Percentiles rank a stretch among this genome's conserved stretches.
Conservation (phyloP, 1,284 basidiomycete species). For the Ceratobasidium theobromae region DNA sequence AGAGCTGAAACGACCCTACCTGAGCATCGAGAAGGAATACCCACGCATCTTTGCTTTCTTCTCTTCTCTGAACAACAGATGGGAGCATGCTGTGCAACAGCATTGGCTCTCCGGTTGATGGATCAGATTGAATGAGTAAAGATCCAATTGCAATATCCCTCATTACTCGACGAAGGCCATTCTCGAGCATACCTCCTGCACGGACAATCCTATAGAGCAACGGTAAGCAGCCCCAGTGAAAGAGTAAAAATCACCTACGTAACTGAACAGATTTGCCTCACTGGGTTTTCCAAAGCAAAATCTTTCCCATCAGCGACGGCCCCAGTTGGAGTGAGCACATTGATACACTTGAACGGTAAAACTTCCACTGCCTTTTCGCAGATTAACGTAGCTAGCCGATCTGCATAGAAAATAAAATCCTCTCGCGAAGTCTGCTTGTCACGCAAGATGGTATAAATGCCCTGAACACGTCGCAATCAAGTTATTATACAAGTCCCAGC, state of each 20-base stretch:
- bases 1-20: conserved; percentile 46
- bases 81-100: conserved; percentile 84
- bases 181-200: conserved; percentile 83
- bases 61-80: conserved; percentile 61
- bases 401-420: conserved; percentile 88
- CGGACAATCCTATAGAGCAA: conserved; percentile 5
- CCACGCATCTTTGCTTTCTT: conserved; percentile 67
- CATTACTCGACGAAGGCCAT: conserved; percentile 86
- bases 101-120: conserved; percentile 82
- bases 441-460: conserved; percentile 84
- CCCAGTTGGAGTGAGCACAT: conserved; percentile 69
- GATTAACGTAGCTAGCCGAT: conserved; percentile 81
- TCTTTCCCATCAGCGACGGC: conserved; percentile 62
- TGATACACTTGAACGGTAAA: conserved; percentile 68
- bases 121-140: conserved; percentile 82
- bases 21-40: conserved; percentile 94
- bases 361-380: conserved; percentile 83
- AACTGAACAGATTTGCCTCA: conserved; percentile 22
- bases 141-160: conserved; percentile 87
- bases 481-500: background rate
- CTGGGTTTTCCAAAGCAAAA: conserved; percentile 46
- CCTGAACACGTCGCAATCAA: conserved; percentile 59
- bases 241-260: conserved; percentile 54
- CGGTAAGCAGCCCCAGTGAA: background rate
- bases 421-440: conserved; percentile 68